Evolutionary conservation across 768 basidiomycete species (phyloP).

Genomic region (Tylopilus rubrobrunneus): DNA sequence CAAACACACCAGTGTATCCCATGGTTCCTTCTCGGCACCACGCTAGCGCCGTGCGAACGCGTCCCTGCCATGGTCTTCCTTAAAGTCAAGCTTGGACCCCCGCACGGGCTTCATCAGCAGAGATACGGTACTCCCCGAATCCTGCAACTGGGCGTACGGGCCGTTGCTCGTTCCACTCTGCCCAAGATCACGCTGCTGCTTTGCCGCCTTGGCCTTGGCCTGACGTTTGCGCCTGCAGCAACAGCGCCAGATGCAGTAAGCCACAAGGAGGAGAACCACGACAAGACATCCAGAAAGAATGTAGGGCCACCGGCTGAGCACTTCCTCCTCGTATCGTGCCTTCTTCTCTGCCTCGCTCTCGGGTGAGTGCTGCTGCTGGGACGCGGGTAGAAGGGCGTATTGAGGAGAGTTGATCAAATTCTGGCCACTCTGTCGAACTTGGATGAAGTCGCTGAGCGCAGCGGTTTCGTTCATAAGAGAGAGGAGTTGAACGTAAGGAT

Average conservation of each 20-base stretch:
- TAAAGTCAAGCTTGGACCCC: slow-evolving; percentile 15
- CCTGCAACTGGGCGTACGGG: slow-evolving; percentile 23
- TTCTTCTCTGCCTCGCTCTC: slow-evolving; percentile 64
- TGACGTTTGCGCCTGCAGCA: slow-evolving; percentile 45
- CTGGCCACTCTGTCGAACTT: slow-evolving; percentile 54
- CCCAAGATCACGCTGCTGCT: slow-evolving; percentile 11
- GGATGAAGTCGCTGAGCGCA: slow-evolving; percentile 65
- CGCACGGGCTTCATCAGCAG: slow-evolving; percentile 30
- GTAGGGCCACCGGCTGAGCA: slow-evolving; percentile 71
- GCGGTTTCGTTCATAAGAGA: slow-evolving; percentile 49
- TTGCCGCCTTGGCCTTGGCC: slow-evolving; percentile 20
- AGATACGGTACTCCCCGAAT: slow-evolving; percentile 27
- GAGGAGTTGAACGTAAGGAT: slow-evolving; percentile 70
- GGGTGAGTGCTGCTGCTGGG: slow-evolving; percentile 59
- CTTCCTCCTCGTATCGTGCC: slow-evolving; percentile 56
- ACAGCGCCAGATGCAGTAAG: slow-evolving; percentile 56
- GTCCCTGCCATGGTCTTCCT: slow-evolving; percentile 16
- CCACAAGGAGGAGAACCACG: slow-evolving; percentile 42
- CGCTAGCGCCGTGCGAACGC: slow-evolving; percentile 11
- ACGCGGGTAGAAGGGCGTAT: slow-evolving; percentile 57
- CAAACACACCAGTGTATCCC: not conserved
- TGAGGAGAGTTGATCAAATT: slow-evolving; percentile 52
- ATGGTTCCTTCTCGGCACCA: not conserved
- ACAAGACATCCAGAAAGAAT: slow-evolving; percentile 60
- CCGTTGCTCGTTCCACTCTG: slow-evolving; percentile 2